Evolutionary conservation across 1,139 yeast species (phyloP).

Genomic region (Groenewaldozyma auringiensis): DNA sequence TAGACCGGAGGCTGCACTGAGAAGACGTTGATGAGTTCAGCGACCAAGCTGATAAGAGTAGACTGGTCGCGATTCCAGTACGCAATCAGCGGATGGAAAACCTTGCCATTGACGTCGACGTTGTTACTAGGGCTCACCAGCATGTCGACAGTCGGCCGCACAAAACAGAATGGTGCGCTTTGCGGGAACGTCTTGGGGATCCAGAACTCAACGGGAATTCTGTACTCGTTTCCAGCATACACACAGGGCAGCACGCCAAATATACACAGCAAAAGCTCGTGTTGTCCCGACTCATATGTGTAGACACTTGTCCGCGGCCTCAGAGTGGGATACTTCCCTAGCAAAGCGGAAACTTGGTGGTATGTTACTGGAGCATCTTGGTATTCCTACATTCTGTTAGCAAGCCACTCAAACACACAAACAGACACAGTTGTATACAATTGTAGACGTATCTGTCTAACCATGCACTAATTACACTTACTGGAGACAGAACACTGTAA

Average conservation of each 20-base stretch:
- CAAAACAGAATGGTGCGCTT: constrained; percentile 53
- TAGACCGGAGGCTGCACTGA: constrained; percentile 45
- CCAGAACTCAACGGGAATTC: constrained; percentile 69
- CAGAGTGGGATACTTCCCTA: constrained; percentile 45
- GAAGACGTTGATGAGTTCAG: constrained; percentile 37
- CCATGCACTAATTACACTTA: constrained; percentile 24
- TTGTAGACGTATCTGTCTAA: not conserved
- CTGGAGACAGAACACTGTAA: constrained; percentile 45
- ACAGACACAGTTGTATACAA: not conserved
- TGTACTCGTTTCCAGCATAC: constrained; percentile 29
- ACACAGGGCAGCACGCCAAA: constrained; percentile 47
- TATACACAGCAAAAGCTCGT: constrained; percentile 54
- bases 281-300: constrained; percentile 51
- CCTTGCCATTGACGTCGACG: constrained; percentile 65
- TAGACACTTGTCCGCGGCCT: constrained; percentile 66
- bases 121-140: constrained; percentile 53
- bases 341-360: constrained; percentile 51
- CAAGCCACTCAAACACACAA: not conserved
- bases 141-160: constrained; percentile 46
- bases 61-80: constrained; percentile 44
- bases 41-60: constrained; percentile 36
- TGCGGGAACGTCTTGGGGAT: constrained; percentile 64
- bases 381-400: constrained; percentile 34
- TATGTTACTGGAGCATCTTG: constrained; percentile 45
- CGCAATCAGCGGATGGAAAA: constrained; percentile 62